A percentile compares a stretch with the other conserved stretches of the same genome.
Evolutionary conservation across 129 eudicot genomes (phyloP).

Genomic region (Apium graveolens): DNA sequence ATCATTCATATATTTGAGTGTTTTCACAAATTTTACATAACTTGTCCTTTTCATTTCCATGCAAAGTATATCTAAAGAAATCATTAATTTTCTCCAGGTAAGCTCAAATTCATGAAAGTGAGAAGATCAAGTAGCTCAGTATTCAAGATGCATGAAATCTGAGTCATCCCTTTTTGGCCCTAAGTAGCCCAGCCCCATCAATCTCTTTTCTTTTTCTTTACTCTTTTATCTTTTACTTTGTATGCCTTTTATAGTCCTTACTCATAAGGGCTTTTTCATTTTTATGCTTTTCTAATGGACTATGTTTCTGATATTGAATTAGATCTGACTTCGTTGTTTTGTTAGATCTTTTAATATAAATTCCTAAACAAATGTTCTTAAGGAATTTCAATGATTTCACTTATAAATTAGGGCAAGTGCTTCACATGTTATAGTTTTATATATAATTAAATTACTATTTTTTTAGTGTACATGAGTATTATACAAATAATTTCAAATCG

Average conservation of each 20-base stretch:
- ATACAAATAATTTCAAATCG: too few relatives aligned
- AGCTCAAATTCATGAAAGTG: slow-evolving; percentile 21
- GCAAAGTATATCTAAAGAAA: too few relatives aligned
- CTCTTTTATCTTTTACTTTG: neutral
- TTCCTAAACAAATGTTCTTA: too few relatives aligned
- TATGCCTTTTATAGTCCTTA: slow-evolving; percentile 2
- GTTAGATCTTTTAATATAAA: neutral
- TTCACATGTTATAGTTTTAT: too few relatives aligned
- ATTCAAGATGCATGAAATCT: slow-evolving; percentile 13
- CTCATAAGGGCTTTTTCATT: neutral
- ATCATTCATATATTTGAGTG: too few relatives aligned
- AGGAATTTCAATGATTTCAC: too few relatives aligned
- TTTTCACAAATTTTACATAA: too few relatives aligned
- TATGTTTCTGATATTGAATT: neutral
- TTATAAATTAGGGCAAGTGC: too few relatives aligned
- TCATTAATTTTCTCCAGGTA: slow-evolving; percentile 23
- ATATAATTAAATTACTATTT: too few relatives aligned
- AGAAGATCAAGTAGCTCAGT: slow-evolving; percentile 43
- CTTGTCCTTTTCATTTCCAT: too few relatives aligned
- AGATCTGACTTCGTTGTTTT: slow-evolving; percentile 2
- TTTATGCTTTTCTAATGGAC: neutral
- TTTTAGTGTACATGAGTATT: too few relatives aligned
- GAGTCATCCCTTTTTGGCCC: slow-evolving; percentile 36
- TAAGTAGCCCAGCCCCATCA: slow-evolving; percentile 22
- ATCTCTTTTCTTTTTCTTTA: slow-evolving; percentile 23